Conservation (phyloP, 495 filamentous ascomycete genomes). For the Trichoderma asperelloides region DNA sequence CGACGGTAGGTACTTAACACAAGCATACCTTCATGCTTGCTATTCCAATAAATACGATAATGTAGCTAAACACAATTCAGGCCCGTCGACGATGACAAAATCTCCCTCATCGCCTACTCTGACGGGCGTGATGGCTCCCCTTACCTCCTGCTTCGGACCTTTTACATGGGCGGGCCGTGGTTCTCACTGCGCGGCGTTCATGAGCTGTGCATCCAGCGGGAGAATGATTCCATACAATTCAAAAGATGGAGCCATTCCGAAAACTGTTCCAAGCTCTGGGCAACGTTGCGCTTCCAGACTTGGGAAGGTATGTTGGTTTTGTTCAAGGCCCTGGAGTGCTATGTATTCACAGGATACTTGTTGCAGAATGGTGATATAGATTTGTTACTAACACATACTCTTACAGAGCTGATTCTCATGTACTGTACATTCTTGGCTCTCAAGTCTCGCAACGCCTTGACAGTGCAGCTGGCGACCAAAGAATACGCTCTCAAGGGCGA, state of each 20-base stretch:
- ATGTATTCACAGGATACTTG: background rate
- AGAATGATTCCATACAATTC: constrained; percentile 37
- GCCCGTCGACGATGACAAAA: constrained; percentile 40
- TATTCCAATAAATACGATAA: background rate
- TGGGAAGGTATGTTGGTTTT: constrained; percentile 41
- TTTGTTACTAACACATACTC: constrained; percentile 14
- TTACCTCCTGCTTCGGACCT: constrained; percentile 32
- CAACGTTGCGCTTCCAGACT: constrained; percentile 41
- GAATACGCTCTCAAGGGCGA: constrained; percentile 58
- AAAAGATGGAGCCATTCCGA: constrained; percentile 38
- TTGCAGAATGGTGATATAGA: background rate
- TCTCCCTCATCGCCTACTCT: constrained; percentile 41
- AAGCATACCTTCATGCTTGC: background rate
- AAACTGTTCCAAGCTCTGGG: constrained; percentile 39
- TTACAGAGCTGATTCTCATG: constrained; percentile 62
- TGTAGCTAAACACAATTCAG: constrained; percentile 18
- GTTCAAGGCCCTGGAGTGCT: background rate
- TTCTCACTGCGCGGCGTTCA: constrained; percentile 39
- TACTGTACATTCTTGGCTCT: constrained; percentile 68
- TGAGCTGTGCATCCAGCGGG: constrained; percentile 39
- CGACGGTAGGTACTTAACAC: constrained; percentile 30
- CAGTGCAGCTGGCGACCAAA: constrained; percentile 38
- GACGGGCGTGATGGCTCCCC: constrained; percentile 31
- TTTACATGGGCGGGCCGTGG: constrained; percentile 31
- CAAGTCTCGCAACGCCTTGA: constrained; percentile 56